Evolutionary conservation across 2,329 filamentous ascomycete species (phyloP).

Genomic region (Fusarium succisae): DNA sequence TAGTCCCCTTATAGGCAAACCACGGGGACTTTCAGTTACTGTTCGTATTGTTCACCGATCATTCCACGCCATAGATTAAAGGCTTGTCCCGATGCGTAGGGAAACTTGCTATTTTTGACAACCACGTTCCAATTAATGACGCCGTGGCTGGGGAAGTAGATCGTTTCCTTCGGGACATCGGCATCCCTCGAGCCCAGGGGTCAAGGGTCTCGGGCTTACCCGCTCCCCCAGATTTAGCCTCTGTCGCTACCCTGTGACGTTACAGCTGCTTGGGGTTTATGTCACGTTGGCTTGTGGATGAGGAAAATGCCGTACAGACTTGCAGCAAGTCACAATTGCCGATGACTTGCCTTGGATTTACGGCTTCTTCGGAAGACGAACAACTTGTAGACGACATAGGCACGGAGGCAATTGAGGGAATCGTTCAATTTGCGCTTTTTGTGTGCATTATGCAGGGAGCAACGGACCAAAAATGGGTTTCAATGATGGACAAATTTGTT

Average conservation of each 20-base stretch:
- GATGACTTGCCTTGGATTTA: not conserved
- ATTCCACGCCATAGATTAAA: slow-evolving; percentile 4
- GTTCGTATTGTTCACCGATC: slow-evolving; percentile 14
- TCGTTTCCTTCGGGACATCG: slow-evolving; percentile 2
- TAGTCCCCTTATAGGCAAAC: not conserved
- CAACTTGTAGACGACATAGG: rapidly evolving
- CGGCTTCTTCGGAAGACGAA: not conserved
- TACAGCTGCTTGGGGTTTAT: not conserved
- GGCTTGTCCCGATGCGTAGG: slow-evolving; percentile 2
- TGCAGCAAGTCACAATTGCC: not conserved
- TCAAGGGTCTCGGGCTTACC: slow-evolving; percentile 9
- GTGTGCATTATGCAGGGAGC: not conserved
- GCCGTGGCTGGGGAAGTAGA: not conserved
- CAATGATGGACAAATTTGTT: too few relatives aligned
- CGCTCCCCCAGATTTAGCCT: slow-evolving; percentile 16
- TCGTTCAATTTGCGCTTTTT: not conserved
- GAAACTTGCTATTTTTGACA: not conserved
- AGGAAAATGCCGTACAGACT: not conserved
- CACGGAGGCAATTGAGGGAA: rapidly evolving
- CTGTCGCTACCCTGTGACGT: not conserved
- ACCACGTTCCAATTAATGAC: not conserved
- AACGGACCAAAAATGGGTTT: rapidly evolving
- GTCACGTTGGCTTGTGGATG: not conserved
- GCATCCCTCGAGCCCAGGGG: not conserved
- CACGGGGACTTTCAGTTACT: not conserved